Evolutionary conservation across 352 stramenopile species (phyloP).

Genomic region (Phytophthora brassicae): DNA sequence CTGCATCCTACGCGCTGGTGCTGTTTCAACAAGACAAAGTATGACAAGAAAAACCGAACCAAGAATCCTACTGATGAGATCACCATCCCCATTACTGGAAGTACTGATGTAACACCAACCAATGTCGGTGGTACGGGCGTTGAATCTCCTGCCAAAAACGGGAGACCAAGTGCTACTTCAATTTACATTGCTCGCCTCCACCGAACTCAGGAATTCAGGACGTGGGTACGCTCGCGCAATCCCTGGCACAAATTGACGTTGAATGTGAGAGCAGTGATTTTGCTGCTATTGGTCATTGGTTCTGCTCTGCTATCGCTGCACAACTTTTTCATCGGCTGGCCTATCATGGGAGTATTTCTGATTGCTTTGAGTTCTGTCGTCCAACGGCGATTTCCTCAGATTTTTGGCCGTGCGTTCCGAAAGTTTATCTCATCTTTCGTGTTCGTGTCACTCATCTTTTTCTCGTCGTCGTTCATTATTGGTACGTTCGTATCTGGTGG

Average conservation of each 20-base stretch:
- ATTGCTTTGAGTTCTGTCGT: slow-evolving; percentile 68
- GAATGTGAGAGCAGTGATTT: slow-evolving; percentile 42
- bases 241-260: slow-evolving; percentile 58
- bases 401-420: slow-evolving; percentile 72
- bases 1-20: slow-evolving; percentile 46
- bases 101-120: slow-evolving; percentile 8
- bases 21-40: slow-evolving; percentile 23
- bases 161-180: slow-evolving; percentile 13
- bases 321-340: slow-evolving; percentile 72
- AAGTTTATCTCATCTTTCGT: slow-evolving; percentile 79
- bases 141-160: slow-evolving; percentile 6
- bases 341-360: slow-evolving; percentile 70
- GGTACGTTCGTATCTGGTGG: slow-evolving; percentile 67
- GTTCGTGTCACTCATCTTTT: slow-evolving; percentile 79
- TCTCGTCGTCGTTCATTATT: slow-evolving; percentile 77
- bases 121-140: slow-evolving; percentile 4
- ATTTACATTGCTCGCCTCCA: slow-evolving; percentile 34
- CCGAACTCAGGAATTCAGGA: slow-evolving; percentile 44
- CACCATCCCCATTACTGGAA: slow-evolving; percentile 31
- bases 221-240: slow-evolving; percentile 40
- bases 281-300: slow-evolving; percentile 56
- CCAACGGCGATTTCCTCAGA: slow-evolving; percentile 72
- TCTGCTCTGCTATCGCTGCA: slow-evolving; percentile 60
- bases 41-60: slow-evolving; percentile 20
- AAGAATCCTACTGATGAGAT: slow-evolving; percentile 29